phyloP scores from a whole-genome alignment of 352 stramenopile species.

The Pythium brassicae region DNA sequence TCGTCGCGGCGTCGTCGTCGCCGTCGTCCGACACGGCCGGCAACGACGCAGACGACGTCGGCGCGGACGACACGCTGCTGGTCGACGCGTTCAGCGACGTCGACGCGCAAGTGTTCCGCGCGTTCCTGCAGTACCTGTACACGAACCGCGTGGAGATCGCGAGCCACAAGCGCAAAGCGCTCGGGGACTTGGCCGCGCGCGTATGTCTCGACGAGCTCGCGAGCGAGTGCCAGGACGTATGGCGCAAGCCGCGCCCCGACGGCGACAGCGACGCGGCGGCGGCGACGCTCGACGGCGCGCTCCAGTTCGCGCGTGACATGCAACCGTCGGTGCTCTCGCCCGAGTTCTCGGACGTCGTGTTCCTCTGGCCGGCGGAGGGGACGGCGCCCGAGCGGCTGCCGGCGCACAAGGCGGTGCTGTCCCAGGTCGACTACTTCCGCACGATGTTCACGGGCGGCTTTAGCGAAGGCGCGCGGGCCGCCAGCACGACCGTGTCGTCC shows the following conservation, averaged over 20 bases:
- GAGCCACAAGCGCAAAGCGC: conserved; percentile 52
- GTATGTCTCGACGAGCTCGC: conserved; percentile 51
- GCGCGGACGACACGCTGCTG: conserved; percentile 18
- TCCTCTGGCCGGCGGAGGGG: conserved; percentile 49
- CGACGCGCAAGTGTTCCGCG: conserved; percentile 51
- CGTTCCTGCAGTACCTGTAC: conserved; percentile 71
- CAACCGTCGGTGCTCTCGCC: conserved; percentile 32
- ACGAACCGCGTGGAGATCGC: conserved; percentile 59
- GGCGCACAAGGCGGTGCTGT: conserved; percentile 68
- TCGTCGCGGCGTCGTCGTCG: conserved; percentile 15
- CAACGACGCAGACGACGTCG: conserved; percentile 5
- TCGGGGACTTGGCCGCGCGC: conserved; percentile 46
- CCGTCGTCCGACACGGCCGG: background rate
- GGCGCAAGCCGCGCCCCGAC: conserved; percentile 23
- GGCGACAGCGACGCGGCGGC: conserved; percentile 4
- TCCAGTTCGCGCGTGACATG: conserved; percentile 59
- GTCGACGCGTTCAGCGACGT: conserved; percentile 58
- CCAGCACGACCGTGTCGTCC: background rate
- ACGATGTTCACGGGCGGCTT: conserved; percentile 83
- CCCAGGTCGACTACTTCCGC: conserved; percentile 77
- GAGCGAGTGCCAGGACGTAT: conserved; percentile 46
- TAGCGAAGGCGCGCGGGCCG: conserved; percentile 39
- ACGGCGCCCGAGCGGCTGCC: conserved; percentile 26
- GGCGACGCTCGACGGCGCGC: conserved; percentile 22
- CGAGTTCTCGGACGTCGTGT: conserved; percentile 61